These are phyloP conservation scores for Allium sativum DNA, from an alignment of 106 monocot genomes.

Conservation along the genomic window DNA sequence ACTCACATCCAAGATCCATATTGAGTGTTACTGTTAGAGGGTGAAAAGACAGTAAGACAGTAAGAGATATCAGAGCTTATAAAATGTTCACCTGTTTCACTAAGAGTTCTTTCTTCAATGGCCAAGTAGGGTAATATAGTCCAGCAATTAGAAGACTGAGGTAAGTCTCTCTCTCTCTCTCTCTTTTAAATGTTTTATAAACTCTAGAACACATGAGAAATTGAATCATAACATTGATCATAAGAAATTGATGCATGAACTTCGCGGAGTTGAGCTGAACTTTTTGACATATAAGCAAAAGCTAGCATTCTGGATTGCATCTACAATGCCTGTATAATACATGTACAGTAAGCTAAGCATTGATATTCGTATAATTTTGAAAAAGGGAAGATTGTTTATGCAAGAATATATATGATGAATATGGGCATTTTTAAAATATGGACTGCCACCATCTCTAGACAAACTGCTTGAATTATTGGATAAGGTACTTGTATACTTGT, in stretches of 20 bases:
- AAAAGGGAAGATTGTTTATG: not conserved
- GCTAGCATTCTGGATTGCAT: conserved; percentile 91
- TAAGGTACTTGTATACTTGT: conserved; percentile 52
- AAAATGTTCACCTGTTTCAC: conserved; percentile 47
- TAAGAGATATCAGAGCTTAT: conserved; percentile 29
- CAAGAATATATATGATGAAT: conserved; percentile 2
- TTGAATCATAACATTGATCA: not conserved
- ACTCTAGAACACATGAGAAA: not conserved
- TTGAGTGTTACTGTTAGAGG: conserved; percentile 15
- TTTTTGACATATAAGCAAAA: conserved; percentile 74
- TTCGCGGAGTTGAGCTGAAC: conserved; percentile 35
- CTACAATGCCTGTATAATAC: conserved; percentile 87
- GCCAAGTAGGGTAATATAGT: conserved; percentile 30
- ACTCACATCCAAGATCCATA: conserved; percentile 18
- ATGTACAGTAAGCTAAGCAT: conserved; percentile 41
- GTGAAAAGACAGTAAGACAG: conserved; percentile 21
- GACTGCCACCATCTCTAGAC: conserved; percentile 44
- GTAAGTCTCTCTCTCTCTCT: conserved; percentile 15
- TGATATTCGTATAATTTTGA: not conserved
- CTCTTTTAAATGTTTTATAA: not conserved
- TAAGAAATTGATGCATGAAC: conserved; percentile 58
- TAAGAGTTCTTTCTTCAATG: conserved; percentile 40
- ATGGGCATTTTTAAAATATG: conserved; percentile 72
- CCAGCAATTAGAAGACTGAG: conserved; percentile 45
- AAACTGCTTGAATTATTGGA: conserved; percentile 55